Evolutionary conservation across 257 asterid species (phyloP).

Genomic region (Jaltomata sinuosa): DNA sequence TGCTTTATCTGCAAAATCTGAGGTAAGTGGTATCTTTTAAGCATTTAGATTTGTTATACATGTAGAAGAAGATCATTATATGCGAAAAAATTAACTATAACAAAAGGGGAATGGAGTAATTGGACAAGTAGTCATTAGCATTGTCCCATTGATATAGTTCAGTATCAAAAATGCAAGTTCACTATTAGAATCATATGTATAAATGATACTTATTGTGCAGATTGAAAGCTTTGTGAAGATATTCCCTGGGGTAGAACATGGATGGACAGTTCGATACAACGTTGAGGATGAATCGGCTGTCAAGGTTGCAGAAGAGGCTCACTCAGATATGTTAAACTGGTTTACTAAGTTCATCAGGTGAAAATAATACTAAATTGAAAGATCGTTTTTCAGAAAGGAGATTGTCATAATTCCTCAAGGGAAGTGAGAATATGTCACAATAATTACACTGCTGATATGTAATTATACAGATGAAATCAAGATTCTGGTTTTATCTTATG

Average conservation of each 20-base stretch:
- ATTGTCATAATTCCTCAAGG: background rate
- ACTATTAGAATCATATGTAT: background rate
- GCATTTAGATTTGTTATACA: background rate
- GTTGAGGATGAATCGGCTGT: constrained; percentile 37
- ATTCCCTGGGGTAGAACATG: constrained; percentile 55
- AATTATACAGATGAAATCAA: background rate
- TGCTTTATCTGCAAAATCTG: constrained; percentile 31
- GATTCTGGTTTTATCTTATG: background rate
- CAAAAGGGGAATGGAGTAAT: background rate
- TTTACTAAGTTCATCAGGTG: constrained; percentile 36
- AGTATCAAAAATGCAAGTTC: background rate
- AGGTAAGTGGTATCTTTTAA: constrained; percentile 16
- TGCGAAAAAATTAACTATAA: background rate
- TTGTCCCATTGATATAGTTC: background rate
- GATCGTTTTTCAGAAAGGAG: background rate
- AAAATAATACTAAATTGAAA: background rate
- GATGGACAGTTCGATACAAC: constrained; percentile 48
- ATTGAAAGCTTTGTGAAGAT: constrained; percentile 54
- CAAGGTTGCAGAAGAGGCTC: constrained; percentile 52
- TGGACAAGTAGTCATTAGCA: background rate
- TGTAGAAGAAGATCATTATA: background rate
- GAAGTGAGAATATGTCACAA: background rate
- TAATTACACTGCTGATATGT: background rate
- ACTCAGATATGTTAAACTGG: constrained; percentile 50
- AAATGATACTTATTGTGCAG: constrained; percentile 38